Evolutionary conservation across 2,329 filamentous ascomycete genomes (phyloP), one percentile per base, ranked within the genome.

Genomic region (Stemphylium beticola): DNA sequence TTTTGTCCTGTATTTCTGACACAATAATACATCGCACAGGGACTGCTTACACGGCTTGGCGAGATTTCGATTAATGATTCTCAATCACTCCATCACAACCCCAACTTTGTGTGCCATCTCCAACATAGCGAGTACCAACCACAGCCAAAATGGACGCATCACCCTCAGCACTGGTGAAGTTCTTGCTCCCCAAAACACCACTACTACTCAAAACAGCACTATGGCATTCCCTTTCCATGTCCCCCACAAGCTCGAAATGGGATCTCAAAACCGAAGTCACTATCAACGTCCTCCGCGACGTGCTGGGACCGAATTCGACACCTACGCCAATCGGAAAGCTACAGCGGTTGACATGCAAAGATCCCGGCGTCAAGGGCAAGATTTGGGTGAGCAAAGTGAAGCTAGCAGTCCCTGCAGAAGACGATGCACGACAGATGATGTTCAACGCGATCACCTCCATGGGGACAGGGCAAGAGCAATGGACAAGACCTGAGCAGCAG

Each of bases 301-400:
- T 75, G 65, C 55, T 75, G 5, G 71, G 69, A 1, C 67, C 68
- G 3, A 65, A 66, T 7, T 51, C 62, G 0, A 55, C 58, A n/a
- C 58, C 67, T 1, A 47, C 58, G 2, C 50, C 66, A 2, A 72
- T 76, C n/a, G 62, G 66, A 0, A 71, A 73, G 42, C 40, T 66
- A 6, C 93, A 97, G 74, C 78, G 76, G 37, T 65, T 84, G n/a
- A 83, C 85, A 1, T 76, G 84, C 39, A 84, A 80, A 53, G 88
- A 90, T 49, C 83, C 83, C 0, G 86, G 85, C 0, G 79, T 96
- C 68, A 92, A 91, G 70, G 92, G 92, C 3, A 85, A 84, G 39
- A 86, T 95, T 61, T 97, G 93, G 93, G 82, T 96, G 20, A 88
- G 87, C 65, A 89, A 85, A 49, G 87, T 90, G 37, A 84, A 82